Evolutionary conservation across 768 basidiomycete species (phyloP), one percentile per base, ranked within the genome.

Genomic region (Mycena kentingensis): DNA sequence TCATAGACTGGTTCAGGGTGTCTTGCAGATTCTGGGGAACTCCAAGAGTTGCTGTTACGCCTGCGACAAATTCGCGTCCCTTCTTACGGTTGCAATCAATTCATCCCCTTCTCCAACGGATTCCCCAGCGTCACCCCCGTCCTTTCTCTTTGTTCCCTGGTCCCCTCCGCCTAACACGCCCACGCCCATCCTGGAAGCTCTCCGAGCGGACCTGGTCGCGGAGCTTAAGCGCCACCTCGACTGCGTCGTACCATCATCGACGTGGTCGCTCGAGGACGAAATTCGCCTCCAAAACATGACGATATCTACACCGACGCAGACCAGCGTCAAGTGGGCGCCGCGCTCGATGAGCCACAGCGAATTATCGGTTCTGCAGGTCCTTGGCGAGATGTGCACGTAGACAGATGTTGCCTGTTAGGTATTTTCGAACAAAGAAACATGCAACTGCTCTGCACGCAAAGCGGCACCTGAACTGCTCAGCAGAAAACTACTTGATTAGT

Each of bases 21-120:
- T 53, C 24, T 21, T 42, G 21, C 45, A 53, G 26, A 46, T 53
- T 22, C 37, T 53, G 8, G 18, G 18, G 10, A 32, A 18, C 1
- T 19, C 28, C 22, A 47, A 46, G 24, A 47, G 31, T 27, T 53
- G 52, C 45, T 53, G 52, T 37, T 53, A 53, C 38, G 24, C 45
- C 31, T 53, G 52, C 31, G 38, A 53, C 8, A 46, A 46, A 29
- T 24, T 53, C 19, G 46, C 37, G 28, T 39, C 29, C 16, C 26
- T 53, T 10, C 28, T 53, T 16, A 21, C 36, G n/a, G 31, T 44
- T 22, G 42, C 41, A 24, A 21, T 24, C 21, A 22, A 6, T n/a
- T 10, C 21, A 8, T 15, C 26, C 19, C 31, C 44, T 29, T 34
- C 32, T 34, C 28, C 27, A 15, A 41, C 8, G 18, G 37, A 49